These are phyloP conservation scores for Lactarius deliciosus DNA, from an alignment of 768 basidiomycete species.

Conservation along the genomic window DNA sequence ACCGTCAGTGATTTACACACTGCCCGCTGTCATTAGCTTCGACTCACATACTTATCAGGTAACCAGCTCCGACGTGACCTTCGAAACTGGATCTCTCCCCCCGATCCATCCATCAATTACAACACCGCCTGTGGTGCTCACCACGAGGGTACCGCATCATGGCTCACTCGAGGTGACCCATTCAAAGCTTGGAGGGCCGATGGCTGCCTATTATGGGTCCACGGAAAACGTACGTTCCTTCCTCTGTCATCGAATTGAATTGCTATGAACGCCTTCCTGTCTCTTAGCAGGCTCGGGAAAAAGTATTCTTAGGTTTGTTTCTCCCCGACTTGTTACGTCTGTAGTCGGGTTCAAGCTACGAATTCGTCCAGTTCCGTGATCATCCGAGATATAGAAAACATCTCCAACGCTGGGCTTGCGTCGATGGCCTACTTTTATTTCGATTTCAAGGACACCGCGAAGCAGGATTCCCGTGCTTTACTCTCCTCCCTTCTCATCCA, in stretches of 20 bases:
- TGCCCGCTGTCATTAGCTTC: no score
- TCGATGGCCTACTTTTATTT: not conserved
- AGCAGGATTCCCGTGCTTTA: not conserved
- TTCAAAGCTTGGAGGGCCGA: no score
- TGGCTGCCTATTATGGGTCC: slow-evolving; percentile 1
- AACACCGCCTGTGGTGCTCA: no score
- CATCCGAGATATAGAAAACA: not conserved
- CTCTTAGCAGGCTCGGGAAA: slow-evolving; percentile 16
- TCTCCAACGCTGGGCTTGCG: not conserved
- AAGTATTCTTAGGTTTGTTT: slow-evolving; percentile 6
- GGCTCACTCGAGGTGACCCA: no score
- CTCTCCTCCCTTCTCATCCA: no score
- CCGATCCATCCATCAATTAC: no score
- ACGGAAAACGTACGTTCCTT: slow-evolving; percentile 1
- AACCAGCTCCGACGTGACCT: no score
- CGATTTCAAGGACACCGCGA: not conserved
- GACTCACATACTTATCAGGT: no score
- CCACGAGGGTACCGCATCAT: no score
- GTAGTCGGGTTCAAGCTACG: not conserved
- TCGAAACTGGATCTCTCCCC: no score
- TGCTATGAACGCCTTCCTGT: not conserved
- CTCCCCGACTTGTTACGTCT: no score
- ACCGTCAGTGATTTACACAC: no score
- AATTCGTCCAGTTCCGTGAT: not conserved
- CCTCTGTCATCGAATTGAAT: not conserved